Base-by-base conservation (phyloP, 495 filamentous ascomycete genomes). In the Lophiotrema nucula region DNA sequence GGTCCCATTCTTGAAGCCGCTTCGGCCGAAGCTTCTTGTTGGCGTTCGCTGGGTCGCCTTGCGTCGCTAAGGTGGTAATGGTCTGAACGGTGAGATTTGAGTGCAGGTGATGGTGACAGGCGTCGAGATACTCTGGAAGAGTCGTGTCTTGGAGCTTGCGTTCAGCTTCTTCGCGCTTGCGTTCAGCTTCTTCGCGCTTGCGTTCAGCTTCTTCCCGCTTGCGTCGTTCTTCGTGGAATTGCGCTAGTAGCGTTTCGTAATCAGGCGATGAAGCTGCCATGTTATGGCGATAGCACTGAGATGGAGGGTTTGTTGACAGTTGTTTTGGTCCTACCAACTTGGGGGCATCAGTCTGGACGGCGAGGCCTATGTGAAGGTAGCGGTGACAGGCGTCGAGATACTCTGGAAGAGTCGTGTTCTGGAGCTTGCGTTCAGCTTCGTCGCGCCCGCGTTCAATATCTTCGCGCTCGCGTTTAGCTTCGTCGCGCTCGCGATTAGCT, bases 21-120 rank as follows among this genome's bases (percentile, higher is more conserved):
- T 59, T 56, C 13, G 60, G 55, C 46, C 60, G 54, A 47, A 64
- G 38, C 47, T 64, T 64, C 23, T 64, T 59, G 18, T 37, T 57
- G 47, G 60, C 60, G 45, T 64, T 64, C n/a, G 54, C 24, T 38
- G 60, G 60, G 48, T 55, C 47, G 33, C 48, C 55, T 43, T 23
- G 56, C 33, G 55, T 64, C 41, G 47, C 59, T 21, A 53, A 37
- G 4, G 60, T 53, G 13, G 27, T 25, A 48, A 59, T 47, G 24
- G 58, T 58, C 43, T 54, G 54, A 18, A 64, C 48, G 47, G 56
- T 55, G 47, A 64, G 60, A 18, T 42, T 49, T 3, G 38, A 64
- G 49, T 59, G 39, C n/a, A 59, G 55, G 21, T 64, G 39, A 37
- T n/a, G 54, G 39, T 64, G 60, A 21, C 60, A 64, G 27, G 60